Evolutionary conservation across 1,139 yeast species (phyloP).

Genomic region (Scheffersomyces titani): DNA sequence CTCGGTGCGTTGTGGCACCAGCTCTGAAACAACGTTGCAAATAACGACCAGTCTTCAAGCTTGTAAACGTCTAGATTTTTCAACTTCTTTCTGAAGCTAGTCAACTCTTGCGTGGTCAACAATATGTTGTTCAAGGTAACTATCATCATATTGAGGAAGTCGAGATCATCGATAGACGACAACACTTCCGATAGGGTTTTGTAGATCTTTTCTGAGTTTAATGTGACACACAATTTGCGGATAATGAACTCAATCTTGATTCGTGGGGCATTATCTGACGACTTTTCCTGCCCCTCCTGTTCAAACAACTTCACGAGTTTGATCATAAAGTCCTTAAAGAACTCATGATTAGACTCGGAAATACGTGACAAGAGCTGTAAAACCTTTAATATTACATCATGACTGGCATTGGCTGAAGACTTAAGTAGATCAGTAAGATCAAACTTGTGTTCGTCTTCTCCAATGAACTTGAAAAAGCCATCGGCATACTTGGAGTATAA

Average conservation of each 20-base stretch:
- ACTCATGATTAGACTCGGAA: slow-evolving; percentile 77
- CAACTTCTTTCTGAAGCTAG: slow-evolving; percentile 67
- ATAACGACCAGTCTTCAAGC: slow-evolving; percentile 68
- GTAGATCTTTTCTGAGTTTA: slow-evolving; percentile 83
- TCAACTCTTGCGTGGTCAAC: slow-evolving; percentile 84
- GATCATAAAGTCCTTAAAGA: slow-evolving; percentile 74
- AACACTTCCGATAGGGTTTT: slow-evolving; percentile 78
- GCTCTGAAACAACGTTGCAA: slow-evolving; percentile 76
- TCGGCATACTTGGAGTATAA: slow-evolving; percentile 74
- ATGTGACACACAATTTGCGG: slow-evolving; percentile 77
- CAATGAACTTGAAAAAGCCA: slow-evolving; percentile 51
- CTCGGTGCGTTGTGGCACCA: slow-evolving; percentile 96
- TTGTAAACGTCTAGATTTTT: slow-evolving; percentile 47
- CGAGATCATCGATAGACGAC: slow-evolving; percentile 54
- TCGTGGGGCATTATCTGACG: slow-evolving; percentile 22
- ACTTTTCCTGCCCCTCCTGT: slow-evolving; percentile 34
- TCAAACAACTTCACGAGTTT: slow-evolving; percentile 72
- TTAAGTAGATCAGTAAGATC: slow-evolving; percentile 78
- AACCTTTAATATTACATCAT: slow-evolving; percentile 78
- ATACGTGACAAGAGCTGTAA: slow-evolving; percentile 77
- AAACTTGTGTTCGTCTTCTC: slow-evolving; percentile 23
- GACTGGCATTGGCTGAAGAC: slow-evolving; percentile 84
- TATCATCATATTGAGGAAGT: slow-evolving; percentile 78
- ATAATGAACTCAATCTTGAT: slow-evolving; percentile 82
- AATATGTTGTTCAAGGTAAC: slow-evolving; percentile 86